Evolutionary conservation across 495 filamentous ascomycete genomes (phyloP), one percentile per base, ranked within the genome.

Genomic region (Wilcoxina mikolae): DNA sequence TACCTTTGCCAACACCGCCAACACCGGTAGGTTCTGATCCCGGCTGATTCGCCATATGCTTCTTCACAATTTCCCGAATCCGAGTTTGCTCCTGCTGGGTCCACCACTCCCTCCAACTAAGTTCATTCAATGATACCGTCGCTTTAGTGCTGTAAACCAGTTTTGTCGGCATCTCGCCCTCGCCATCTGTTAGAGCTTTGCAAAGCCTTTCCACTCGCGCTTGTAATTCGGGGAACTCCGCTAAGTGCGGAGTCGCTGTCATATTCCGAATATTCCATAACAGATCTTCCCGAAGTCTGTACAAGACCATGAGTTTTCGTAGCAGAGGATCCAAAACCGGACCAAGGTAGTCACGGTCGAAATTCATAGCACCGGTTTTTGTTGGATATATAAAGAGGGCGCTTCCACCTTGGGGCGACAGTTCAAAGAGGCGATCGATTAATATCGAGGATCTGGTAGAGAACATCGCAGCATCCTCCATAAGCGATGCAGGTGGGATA

Each of bases 381-480:
- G 82, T 85, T 0, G 82, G 82, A 58, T 86, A 84, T 31, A 85
- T 76, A 67, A 86, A 83, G 18, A 84, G 61, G 9, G 85, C 65
- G 22, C 70, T 73, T 46, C 82, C 82, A 27, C 74, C 71, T 23
- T 78, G 58, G 0, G 76, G 72, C 0, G 78, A 78, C 0, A 86
- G 72, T 59, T 86, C 82, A 45, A 70, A 68, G 31, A 86, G 65
- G 10, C 82, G 79, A 60, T 86, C 80, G 26, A 81, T 71, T n/a
- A 86, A 72, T 35, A 81, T 73, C 0, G 80, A 83, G 9, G 74
- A 73, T 18, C 68, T 69, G n/a, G 67, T 59, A 29, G 65, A 68
- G 63, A 84, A 83, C 56, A 85, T 71, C 58, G 80, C 73, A 25
- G 69, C 64, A 49, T 80, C 81, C 58, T 85, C 81, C 56, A 78